These are phyloP conservation scores for Calvatia gigantea DNA, from an alignment of 768 basidiomycete genomes.

Conservation along the genomic window DNA sequence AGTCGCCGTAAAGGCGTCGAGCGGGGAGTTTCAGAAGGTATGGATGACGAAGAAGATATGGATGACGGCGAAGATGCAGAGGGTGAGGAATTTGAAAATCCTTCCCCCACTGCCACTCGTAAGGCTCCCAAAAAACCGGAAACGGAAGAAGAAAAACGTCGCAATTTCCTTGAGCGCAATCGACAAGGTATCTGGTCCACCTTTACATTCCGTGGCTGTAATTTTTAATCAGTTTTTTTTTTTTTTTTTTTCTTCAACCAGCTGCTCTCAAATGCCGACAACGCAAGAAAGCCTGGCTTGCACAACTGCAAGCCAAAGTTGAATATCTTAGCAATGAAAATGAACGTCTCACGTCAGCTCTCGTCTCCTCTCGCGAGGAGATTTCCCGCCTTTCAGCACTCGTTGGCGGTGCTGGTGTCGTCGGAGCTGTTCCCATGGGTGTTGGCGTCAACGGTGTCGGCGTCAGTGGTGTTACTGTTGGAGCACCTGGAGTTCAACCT, in stretches of 20 bases:
- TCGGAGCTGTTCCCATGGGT: constrained; percentile 28
- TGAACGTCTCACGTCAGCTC: constrained; percentile 84
- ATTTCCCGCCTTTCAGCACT: constrained; percentile 77
- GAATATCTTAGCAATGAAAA: constrained; percentile 93
- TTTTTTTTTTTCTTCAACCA: constrained; percentile 34
- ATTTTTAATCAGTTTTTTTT: constrained; percentile 1
- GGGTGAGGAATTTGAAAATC: constrained; percentile 32
- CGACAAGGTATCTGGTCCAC: constrained; percentile 72
- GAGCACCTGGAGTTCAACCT: constrained; percentile 34
- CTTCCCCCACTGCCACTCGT: constrained; percentile 19
- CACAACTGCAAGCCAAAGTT: constrained; percentile 88
- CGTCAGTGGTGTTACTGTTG: constrained; percentile 19
- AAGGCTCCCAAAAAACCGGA: constrained; percentile 67
- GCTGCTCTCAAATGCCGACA: constrained; percentile 99
- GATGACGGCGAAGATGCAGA: constrained; percentile 37
- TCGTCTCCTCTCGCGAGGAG: constrained; percentile 88
- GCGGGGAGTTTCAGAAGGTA: constrained; percentile 28
- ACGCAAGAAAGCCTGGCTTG: constrained; percentile 97
- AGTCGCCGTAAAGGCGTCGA: constrained; percentile 30
- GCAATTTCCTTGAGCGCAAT: constrained; percentile 95
- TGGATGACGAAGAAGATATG: constrained; percentile 36
- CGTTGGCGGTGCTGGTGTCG: constrained; percentile 64
- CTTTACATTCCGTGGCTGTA: neutral
- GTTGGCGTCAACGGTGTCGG: constrained; percentile 18
- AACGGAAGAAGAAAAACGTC: constrained; percentile 97